Conservation (phyloP, 306 rosid genomes). For the Rosa persica region DNA sequence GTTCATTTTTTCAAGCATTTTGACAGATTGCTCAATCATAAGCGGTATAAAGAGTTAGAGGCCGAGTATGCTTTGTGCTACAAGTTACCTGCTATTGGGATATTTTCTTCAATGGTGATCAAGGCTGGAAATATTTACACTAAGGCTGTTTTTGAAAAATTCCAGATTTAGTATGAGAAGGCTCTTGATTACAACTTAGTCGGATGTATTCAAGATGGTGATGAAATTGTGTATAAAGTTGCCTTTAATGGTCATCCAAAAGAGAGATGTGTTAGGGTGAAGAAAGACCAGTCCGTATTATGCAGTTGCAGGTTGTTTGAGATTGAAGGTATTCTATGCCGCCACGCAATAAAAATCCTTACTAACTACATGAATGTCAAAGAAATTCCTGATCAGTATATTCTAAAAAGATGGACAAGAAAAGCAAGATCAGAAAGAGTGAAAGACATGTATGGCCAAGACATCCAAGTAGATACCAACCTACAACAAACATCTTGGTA, state of each 20-base stretch:
- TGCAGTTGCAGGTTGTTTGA: not conserved
- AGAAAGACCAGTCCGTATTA: not conserved
- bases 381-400: not conserved
- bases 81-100: not conserved
- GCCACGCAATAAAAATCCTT: not conserved
- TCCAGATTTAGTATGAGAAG: not conserved
- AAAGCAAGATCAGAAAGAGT: not conserved
- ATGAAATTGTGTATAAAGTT: not conserved
- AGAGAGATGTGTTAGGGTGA: not conserved
- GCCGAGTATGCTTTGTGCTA: not conserved
- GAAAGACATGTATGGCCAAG: not conserved
- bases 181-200: not conserved
- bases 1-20: not conserved
- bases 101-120: not conserved
- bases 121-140: not conserved
- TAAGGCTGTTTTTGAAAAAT: not conserved
- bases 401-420: not conserved
- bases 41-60: not conserved
- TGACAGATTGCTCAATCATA: not conserved
- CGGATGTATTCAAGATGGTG: not conserved
- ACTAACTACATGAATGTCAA: not conserved
- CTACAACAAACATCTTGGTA: not conserved
- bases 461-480: not conserved
- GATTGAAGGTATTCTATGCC: not conserved
- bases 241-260: not conserved